Evolutionary conservation across 2,329 filamentous ascomycete genomes (phyloP), one percentile per base, ranked within the genome.

Genomic region (Ophiostoma fasciatum): DNA sequence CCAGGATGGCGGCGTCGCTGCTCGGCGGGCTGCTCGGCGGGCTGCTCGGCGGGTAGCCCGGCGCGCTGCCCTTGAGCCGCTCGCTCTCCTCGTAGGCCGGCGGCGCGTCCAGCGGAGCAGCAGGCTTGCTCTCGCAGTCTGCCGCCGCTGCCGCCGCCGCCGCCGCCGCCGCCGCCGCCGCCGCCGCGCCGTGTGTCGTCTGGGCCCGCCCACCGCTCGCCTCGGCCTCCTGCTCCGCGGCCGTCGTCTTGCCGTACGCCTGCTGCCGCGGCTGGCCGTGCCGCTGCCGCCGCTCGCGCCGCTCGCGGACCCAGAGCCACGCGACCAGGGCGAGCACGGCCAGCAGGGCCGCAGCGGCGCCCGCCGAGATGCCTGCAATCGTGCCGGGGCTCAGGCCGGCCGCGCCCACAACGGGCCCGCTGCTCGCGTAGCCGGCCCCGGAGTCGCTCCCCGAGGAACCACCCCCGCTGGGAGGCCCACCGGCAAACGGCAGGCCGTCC

Each of bases 1-100:
- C 31, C 4, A 26, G 10, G 25, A n/a, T n/a, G n/a, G n/a, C n/a
- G n/a, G n/a, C n/a, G n/a, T n/a, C n/a, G n/a, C n/a, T n/a, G n/a
- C n/a, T n/a, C n/a, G n/a, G n/a, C n/a, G n/a, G n/a, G n/a, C n/a
- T n/a, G n/a, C n/a, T n/a, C n/a, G n/a, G n/a, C n/a, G n/a, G n/a
- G n/a, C n/a, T n/a, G n/a, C n/a, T n/a, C 12, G 23, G 20, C 23
- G 23, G 18, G 19, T 13, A 12, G 7, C 12, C 28, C 4, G 10
- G 13, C 9, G 5, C 26, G 5, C 21, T 15, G 13, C 30, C n/a
- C 5, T 21, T 2, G 19, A 28, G 38, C 4, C 14, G 22, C 17
- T 37, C 19, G 7, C 27, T 37, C 23, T 41, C 39, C 22, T 41
- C 39, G 20, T 41, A 41, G 9, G 39, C 23, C 3, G 39, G 39